A percentile compares a stretch with the other conserved stretches of the same genome.
phyloP scores from a whole-genome alignment of 352 stramenopile genomes.

The Phytopythium oedochilum region DNA sequence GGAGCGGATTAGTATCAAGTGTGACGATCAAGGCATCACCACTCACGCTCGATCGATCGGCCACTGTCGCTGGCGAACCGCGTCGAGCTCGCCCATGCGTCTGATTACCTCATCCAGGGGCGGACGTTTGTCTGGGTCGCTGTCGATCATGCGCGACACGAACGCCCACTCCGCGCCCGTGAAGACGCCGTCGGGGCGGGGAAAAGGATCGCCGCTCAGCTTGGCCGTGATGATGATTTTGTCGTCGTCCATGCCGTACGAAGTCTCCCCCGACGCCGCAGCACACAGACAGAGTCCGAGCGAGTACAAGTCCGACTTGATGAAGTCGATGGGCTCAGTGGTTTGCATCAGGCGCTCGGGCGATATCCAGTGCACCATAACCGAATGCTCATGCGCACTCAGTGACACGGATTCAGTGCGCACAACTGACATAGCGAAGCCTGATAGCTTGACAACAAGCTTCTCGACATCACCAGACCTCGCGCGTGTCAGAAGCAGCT shows the following conservation, averaged over 20 bases:
- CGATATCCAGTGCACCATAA: slow-evolving; percentile 23
- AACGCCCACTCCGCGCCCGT: slow-evolving; percentile 1
- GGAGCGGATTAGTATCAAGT: too few relatives aligned
- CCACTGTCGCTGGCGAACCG: not conserved
- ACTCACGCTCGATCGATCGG: too few relatives aligned
- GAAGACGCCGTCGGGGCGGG: not conserved
- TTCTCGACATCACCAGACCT: too few relatives aligned
- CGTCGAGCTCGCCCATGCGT: not conserved
- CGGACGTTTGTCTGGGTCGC: not conserved
- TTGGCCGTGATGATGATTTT: slow-evolving; percentile 1
- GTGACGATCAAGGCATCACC: too few relatives aligned
- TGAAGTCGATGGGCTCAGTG: not conserved
- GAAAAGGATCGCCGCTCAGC: not conserved
- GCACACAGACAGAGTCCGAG: not conserved
- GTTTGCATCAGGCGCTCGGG: slow-evolving; percentile 15
- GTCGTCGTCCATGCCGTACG: not conserved
- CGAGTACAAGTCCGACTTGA: not conserved
- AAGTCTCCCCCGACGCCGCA: not conserved
- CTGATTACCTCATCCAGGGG: not conserved
- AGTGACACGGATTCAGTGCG: slow-evolving; percentile 10
- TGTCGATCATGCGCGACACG: not conserved
- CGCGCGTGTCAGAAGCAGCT: slow-evolving; percentile 45
- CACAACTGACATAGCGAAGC: slow-evolving; percentile 21
- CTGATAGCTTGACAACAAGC: slow-evolving; percentile 17
- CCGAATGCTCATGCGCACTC: not conserved